Evolutionary conservation across 306 rosid genomes (phyloP), one percentile per base, ranked within the genome.

Genomic region (Hippophae gyantsensis): DNA sequence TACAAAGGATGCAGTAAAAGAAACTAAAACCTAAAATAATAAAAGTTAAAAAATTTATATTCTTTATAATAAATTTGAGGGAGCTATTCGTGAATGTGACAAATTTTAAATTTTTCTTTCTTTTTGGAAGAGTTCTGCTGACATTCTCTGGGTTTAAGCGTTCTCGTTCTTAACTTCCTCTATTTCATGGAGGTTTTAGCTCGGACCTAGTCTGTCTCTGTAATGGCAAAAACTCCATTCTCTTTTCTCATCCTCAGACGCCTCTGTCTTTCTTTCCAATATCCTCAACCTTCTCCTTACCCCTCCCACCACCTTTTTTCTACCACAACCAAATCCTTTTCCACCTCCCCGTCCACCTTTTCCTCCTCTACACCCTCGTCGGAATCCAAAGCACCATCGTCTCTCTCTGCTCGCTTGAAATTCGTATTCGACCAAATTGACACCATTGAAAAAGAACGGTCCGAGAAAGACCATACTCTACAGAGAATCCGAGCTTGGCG

Each of bases 381-480:
- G 6, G 56, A 67, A 6, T 79, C 85, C 10, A 79, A 79, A 62
- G 84, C 89, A 13, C 65, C 87, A 9, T 74, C 88, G 25, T 74
- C 88, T 12, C 95, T 88, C 6, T 88, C 96, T 4, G 93, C 89
- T 2, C 89, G 99, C 38, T 74, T 88, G 76, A 85, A 86, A 81
- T 88, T 85, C 71, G 90, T 92, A 62, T 85, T 87, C 61, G 99
- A 92, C 48, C 96, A 92, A 80, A 88, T 92, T 65, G 99, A 92
- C 14, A 82, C 88, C 72, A 85, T 92, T 23, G 96, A 87, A 60
- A 87, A 83, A 59, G 86, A 88, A 7, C 90, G 95, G 51, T 80
- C 89, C 23, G 83, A 83, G 9, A 88, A 88, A 73, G 86, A 85
- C 66, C 85, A 92, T 55, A 87, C 96, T 0, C 95, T 85, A 43